phyloP scores from a whole-genome alignment of 108 stramenopile genomes.

The Mayamaea pseudoterrestris region DNA sequence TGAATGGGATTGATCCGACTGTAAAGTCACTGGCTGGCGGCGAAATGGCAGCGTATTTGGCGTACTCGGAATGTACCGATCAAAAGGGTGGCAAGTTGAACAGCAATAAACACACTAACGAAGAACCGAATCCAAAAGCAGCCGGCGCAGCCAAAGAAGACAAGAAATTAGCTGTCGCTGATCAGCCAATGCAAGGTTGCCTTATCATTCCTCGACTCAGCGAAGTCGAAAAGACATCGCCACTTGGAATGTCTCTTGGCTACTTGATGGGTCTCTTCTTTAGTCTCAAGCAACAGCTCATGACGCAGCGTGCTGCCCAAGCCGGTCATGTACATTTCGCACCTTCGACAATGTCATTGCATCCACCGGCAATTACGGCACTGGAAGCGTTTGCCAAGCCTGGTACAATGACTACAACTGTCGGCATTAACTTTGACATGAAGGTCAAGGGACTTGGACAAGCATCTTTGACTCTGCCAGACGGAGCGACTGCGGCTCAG shows the following conservation, averaged over 20 bases:
- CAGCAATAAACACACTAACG: background rate
- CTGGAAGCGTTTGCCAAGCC: background rate
- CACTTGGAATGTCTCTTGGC: conserved; percentile 63
- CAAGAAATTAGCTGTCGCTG: background rate
- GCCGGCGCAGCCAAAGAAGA: background rate
- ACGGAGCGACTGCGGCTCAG: conserved; percentile 8
- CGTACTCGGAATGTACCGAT: conserved; percentile 6
- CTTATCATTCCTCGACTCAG: conserved; percentile 55
- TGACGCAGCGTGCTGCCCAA: conserved; percentile 32
- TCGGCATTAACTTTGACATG: background rate
- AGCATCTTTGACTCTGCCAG: background rate
- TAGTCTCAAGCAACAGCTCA: conserved; percentile 57
- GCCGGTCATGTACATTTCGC: conserved; percentile 6
- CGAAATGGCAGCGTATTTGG: conserved; percentile 58
- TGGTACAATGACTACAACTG: background rate
- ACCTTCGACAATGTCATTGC: background rate
- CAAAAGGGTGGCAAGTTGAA: background rate
- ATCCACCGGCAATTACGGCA: background rate
- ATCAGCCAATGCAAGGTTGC: conserved; percentile 7
- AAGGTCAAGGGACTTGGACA: too few relatives aligned
- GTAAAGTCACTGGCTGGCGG: conserved; percentile 29
- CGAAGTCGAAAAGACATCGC: conserved; percentile 54
- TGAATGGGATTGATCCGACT: too few relatives aligned
- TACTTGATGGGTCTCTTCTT: conserved; percentile 79
- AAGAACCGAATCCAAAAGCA: background rate